Percentiles rank a stretch among this genome's conserved stretches.
These are phyloP conservation scores for Hirschioporus abietinus DNA, from an alignment of 768 basidiomycete genomes.

Conservation along the genomic window DNA sequence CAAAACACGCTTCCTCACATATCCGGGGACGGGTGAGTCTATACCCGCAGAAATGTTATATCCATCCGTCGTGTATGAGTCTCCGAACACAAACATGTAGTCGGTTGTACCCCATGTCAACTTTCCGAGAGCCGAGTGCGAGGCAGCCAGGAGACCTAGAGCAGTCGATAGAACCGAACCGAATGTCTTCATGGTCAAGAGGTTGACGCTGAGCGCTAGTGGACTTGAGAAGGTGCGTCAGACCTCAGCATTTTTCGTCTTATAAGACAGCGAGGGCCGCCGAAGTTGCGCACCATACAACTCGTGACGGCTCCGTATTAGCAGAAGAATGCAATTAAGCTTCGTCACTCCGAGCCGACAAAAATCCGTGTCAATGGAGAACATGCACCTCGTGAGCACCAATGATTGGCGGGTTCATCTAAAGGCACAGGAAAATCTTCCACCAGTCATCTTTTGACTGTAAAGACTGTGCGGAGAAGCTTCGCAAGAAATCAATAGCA, in stretches of 20 bases:
- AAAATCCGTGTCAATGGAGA: not conserved
- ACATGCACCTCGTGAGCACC: not conserved
- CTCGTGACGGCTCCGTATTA: not conserved
- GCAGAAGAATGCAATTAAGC: not conserved
- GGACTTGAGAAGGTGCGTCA: no score
- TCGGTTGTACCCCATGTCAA: conserved; percentile 49
- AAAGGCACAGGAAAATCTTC: no score
- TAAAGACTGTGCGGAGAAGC: not conserved
- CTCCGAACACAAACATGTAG: conserved; percentile 57
- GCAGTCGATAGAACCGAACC: conserved; percentile 13
- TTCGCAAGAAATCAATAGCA: not conserved
- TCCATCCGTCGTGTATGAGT: conserved; percentile 57
- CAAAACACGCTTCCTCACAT: conserved; percentile 30
- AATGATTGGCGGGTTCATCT: no score
- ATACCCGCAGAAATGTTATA: conserved; percentile 56
- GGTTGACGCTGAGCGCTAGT: not conserved
- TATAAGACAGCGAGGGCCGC: not conserved
- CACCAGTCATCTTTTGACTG: no score
- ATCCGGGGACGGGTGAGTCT: conserved; percentile 44
- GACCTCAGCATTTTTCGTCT: not conserved
- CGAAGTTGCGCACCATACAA: not conserved
- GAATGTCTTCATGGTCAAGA: conserved; percentile 8
- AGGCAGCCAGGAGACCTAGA: not conserved
- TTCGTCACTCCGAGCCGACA: not conserved
- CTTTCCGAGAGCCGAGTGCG: conserved; percentile 12